Conservation (phyloP, 352 stramenopile species). For the Phytopythium sindhum region DNA sequence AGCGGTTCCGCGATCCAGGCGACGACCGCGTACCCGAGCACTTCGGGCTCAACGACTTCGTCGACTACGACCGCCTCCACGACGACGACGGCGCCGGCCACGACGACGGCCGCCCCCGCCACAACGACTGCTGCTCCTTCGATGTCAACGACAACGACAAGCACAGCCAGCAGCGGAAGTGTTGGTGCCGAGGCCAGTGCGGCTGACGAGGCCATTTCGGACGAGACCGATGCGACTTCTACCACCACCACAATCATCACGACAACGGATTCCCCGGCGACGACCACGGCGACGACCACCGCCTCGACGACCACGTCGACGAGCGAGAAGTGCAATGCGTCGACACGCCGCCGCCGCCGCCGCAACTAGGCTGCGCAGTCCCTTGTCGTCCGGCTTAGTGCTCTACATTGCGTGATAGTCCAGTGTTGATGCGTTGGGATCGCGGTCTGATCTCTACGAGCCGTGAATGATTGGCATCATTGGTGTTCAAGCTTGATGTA, state of each 20-base stretch:
- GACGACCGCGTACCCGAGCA: constrained; percentile 11
- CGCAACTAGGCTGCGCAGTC: constrained; percentile 13
- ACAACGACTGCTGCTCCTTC: constrained; percentile 10
- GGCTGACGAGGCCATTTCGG: constrained; percentile 1
- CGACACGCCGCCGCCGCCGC: constrained; percentile 17
- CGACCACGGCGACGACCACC: neutral
- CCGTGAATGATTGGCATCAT: no score
- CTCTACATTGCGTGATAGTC: neutral
- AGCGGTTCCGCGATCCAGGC: constrained; percentile 12
- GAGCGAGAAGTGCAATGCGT: constrained; percentile 28
- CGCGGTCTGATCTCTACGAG: no score
- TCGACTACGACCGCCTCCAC: constrained; percentile 7
- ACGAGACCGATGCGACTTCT: constrained; percentile 6
- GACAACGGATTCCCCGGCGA: constrained; percentile 6
- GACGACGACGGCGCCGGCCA: constrained; percentile 3
- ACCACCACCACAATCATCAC: constrained; percentile 1
- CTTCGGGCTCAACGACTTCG: constrained; percentile 7
- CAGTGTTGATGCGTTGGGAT: neutral
- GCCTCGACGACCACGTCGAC: constrained; percentile 3
- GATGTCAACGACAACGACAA: neutral
- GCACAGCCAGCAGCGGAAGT: neutral
- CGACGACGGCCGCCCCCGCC: constrained; percentile 1
- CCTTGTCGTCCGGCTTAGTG: neutral
- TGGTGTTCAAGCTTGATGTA: no score
- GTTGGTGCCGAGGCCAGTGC: constrained; percentile 1